phyloP scores from a whole-genome alignment of 1,284 basidiomycete species.

The Rhodotorula sp. region DNA sequence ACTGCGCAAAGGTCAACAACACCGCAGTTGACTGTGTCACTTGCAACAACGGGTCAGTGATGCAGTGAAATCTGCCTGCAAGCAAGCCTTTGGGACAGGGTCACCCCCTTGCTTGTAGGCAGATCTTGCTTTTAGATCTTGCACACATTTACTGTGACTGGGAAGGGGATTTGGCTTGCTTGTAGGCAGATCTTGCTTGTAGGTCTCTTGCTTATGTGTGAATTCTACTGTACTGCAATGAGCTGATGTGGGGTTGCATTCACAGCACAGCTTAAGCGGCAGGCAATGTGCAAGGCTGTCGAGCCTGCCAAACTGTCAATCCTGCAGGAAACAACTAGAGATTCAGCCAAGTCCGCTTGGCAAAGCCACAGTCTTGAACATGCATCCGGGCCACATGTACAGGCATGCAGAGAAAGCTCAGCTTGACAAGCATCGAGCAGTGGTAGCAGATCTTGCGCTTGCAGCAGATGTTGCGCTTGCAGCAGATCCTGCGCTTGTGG shows the following conservation, averaged over 20 bases:
- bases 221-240: background rate
- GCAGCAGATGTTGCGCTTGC: too few relatives aligned
- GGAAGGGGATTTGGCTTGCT: too few relatives aligned
- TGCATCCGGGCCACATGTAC: conserved; percentile 45
- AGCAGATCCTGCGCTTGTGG: conserved; percentile 5
- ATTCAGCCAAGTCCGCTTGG: background rate
- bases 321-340: background rate
- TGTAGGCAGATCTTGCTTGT: too few relatives aligned
- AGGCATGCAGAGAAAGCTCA: conserved; percentile 42
- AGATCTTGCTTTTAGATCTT: too few relatives aligned
- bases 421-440: conserved; percentile 40
- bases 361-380: background rate
- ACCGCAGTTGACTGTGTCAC: conserved; percentile 41
- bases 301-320: conserved; percentile 22
- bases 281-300: conserved; percentile 40
- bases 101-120: too few relatives aligned
- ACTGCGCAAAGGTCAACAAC: conserved; percentile 38
- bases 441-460: conserved; percentile 24
- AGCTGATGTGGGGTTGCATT: conserved; percentile 24
- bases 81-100: too few relatives aligned
- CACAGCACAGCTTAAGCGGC: conserved; percentile 43
- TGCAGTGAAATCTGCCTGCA: too few relatives aligned
- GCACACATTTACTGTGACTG: too few relatives aligned
- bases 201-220: too few relatives aligned
- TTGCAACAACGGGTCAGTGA: conserved; percentile 35